A percentile compares a stretch with the other conserved stretches of the same genome.
These are phyloP conservation scores for Gyrodon lividus DNA, from an alignment of 768 basidiomycete species.

Conservation along the genomic window DNA sequence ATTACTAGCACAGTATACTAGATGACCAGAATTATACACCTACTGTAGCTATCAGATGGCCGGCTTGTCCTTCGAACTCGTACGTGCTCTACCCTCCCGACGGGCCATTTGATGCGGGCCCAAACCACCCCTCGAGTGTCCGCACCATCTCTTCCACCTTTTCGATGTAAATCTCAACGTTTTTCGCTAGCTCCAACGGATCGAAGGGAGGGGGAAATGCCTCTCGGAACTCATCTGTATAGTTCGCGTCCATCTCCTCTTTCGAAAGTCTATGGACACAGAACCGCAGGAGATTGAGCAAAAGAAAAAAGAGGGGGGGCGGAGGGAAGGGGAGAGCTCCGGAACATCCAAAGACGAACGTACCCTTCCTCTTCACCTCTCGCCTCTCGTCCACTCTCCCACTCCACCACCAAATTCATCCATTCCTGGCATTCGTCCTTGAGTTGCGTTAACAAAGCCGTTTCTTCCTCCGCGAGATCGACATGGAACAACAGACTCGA, in stretches of 20 bases:
- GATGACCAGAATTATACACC: no score
- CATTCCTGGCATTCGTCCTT: slow-evolving; percentile 19
- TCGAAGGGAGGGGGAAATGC: slow-evolving; percentile 19
- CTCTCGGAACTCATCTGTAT: slow-evolving; percentile 22
- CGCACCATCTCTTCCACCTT: slow-evolving; percentile 27
- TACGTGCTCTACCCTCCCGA: no score
- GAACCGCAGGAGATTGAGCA: background rate
- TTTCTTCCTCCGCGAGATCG: slow-evolving; percentile 24
- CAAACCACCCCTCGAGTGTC: slow-evolving; percentile 26
- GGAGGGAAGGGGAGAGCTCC: background rate
- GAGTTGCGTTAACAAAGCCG: slow-evolving; percentile 13
- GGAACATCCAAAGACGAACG: background rate
- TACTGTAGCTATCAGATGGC: no score
- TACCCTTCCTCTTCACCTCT: slow-evolving; percentile 8
- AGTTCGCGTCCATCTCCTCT: slow-evolving; percentile 13
- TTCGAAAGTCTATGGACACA: slow-evolving; percentile 8
- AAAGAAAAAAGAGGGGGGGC: background rate
- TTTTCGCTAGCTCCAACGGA: slow-evolving; percentile 8
- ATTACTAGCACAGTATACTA: no score
- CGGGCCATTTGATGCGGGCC: background rate
- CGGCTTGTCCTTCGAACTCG: no score
- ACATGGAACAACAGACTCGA: slow-evolving; percentile 25
- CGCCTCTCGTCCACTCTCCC: slow-evolving; percentile 19
- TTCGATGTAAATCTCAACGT: slow-evolving; percentile 25
- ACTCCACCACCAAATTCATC: slow-evolving; percentile 16